Evolutionary conservation across 2,329 filamentous ascomycete species (phyloP).

Genomic region (Elsinoe perseae): DNA sequence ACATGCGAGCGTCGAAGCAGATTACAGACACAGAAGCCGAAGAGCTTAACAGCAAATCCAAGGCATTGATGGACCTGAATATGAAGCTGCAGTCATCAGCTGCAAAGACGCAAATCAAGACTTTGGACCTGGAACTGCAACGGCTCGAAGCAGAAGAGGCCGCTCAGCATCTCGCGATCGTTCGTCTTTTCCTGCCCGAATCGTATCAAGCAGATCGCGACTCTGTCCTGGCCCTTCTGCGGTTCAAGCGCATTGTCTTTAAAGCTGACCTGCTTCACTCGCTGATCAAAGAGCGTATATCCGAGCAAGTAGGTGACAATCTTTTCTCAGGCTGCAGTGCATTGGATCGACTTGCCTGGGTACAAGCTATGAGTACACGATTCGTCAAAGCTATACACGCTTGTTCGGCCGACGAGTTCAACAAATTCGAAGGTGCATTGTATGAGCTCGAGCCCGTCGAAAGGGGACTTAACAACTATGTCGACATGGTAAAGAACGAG

Average conservation of each 20-base stretch:
- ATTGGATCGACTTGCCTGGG: conserved; percentile 77
- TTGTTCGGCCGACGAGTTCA: conserved; percentile 72
- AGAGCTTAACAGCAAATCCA: conserved; percentile 77
- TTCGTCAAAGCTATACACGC: conserved; percentile 73
- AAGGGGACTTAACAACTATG: conserved; percentile 76
- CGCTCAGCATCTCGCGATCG: conserved; percentile 76
- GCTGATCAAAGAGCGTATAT: conserved; percentile 70
- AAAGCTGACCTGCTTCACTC: conserved; percentile 73
- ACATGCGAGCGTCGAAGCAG: conserved; percentile 84
- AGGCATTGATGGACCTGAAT: conserved; percentile 95
- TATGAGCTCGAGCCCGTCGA: conserved; percentile 90
- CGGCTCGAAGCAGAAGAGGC: conserved; percentile 85
- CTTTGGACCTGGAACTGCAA: conserved; percentile 82
- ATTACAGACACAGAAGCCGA: conserved; percentile 89
- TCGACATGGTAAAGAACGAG: conserved; percentile 74
- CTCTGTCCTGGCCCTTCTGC: conserved; percentile 78
- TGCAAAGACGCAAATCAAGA: conserved; percentile 85
- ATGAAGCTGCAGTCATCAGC: conserved; percentile 86
- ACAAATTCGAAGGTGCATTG: conserved; percentile 66
- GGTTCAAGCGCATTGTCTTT: conserved; percentile 81
- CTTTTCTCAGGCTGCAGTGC: conserved; percentile 72
- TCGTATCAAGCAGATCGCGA: conserved; percentile 72
- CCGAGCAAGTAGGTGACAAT: conserved; percentile 56
- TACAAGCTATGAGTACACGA: conserved; percentile 72
- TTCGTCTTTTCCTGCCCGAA: conserved; percentile 82